A percentile compares a stretch with the other conserved stretches of the same genome.
Conservation (phyloP, 148 eudicot species). For the Vaccinium vitisidaea region DNA sequence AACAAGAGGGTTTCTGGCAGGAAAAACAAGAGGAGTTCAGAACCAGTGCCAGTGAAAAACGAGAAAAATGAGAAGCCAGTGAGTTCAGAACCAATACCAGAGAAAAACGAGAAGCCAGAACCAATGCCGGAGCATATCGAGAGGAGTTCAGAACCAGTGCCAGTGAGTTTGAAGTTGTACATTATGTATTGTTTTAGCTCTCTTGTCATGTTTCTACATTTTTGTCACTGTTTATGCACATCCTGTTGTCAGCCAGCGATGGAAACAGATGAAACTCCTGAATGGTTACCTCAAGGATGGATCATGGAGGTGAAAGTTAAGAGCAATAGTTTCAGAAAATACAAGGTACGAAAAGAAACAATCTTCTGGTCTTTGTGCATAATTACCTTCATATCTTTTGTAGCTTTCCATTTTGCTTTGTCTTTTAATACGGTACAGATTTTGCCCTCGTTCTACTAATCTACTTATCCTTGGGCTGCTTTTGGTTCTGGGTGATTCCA, state of each 20-base stretch:
- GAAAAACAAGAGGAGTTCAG: not conserved
- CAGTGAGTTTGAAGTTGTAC: constrained; percentile 38
- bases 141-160: constrained; percentile 23
- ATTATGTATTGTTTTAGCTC: constrained; percentile 10
- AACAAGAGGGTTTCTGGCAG: not conserved
- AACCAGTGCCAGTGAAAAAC: not conserved
- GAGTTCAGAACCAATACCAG: not conserved
- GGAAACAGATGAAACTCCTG: constrained; percentile 34
- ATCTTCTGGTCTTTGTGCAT: not conserved
- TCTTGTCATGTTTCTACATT: not conserved
- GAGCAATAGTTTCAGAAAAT: constrained; percentile 30
- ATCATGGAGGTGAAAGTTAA: constrained; percentile 39
- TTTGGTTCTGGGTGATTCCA: not conserved
- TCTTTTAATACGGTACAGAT: not conserved
- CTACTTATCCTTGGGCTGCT: not conserved
- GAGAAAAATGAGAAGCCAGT: not conserved
- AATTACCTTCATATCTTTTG: constrained; percentile 7
- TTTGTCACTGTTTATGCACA: constrained; percentile 15
- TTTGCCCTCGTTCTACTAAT: not conserved
- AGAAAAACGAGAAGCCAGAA: too few species aligned
- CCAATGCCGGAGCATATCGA: not conserved
- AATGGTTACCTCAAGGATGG: constrained; percentile 78
- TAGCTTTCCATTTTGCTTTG: constrained; percentile 6
- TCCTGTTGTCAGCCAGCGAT: constrained; percentile 19
- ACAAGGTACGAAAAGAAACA: constrained; percentile 42